These are phyloP conservation scores for Desmodesmus armatus DNA, from an alignment of 139 green algal species.

Conservation along the genomic window DNA sequence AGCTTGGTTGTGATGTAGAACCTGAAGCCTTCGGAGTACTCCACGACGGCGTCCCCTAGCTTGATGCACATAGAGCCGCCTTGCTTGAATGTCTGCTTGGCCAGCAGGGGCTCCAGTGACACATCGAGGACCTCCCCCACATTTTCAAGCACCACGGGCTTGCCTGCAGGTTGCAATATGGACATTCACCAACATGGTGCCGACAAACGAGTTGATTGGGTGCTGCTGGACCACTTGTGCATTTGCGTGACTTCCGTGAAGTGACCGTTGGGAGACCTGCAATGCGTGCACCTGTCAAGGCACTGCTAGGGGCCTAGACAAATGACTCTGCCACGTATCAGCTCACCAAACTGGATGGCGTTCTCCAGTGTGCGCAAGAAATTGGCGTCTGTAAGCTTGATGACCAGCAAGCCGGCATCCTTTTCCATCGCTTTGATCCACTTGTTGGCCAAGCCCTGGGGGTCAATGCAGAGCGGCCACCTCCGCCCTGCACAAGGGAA, in stretches of 20 bases:
- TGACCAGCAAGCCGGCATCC: constrained; percentile 66
- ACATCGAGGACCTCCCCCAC: constrained; percentile 85
- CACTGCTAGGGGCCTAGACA: too few relatives aligned
- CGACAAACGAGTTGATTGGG: too few relatives aligned
- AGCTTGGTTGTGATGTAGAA: constrained; percentile 94
- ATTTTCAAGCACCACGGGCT: constrained; percentile 88
- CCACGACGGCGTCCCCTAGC: constrained; percentile 80
- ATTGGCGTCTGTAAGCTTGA: constrained; percentile 85
- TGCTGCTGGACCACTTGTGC: too few relatives aligned
- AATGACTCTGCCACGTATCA: too few relatives aligned
- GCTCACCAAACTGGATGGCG: constrained; percentile 70
- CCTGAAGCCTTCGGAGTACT: constrained; percentile 84
- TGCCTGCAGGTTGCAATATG: constrained; percentile 65
- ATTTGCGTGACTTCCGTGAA: too few relatives aligned
- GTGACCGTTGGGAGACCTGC: too few relatives aligned
- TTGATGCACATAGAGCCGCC: constrained; percentile 76
- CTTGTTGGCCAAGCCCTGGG: constrained; percentile 87
- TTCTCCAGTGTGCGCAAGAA: constrained; percentile 88
- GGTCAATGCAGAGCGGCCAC: constrained; percentile 91
- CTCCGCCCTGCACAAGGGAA: constrained; percentile 55
- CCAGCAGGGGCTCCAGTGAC: constrained; percentile 84
- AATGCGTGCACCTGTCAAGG: too few relatives aligned
- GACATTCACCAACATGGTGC: too few relatives aligned
- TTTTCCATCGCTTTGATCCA: constrained; percentile 89
- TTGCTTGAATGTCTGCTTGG: constrained; percentile 84